Percentiles rank a stretch among this genome's conserved stretches.
Evolutionary conservation across 768 basidiomycete genomes (phyloP).

Genomic region (Leccinellum albellum): DNA sequence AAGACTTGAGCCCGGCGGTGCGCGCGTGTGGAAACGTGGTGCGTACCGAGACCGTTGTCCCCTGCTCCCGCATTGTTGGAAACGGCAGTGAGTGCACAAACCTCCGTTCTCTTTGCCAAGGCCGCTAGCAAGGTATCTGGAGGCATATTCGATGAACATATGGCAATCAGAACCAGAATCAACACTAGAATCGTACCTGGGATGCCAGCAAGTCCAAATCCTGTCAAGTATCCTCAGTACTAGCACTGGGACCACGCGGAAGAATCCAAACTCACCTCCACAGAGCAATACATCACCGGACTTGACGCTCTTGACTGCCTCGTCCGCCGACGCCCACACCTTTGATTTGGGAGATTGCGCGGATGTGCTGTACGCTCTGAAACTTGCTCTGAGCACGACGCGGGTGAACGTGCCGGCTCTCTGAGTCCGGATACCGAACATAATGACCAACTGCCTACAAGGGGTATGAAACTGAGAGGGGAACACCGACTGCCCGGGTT

Average conservation of each 20-base stretch:
- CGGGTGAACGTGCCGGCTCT: slow-evolving; percentile 12
- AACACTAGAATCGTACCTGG: slow-evolving; percentile 51
- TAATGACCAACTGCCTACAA: slow-evolving; percentile 10
- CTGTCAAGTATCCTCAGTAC: slow-evolving; percentile 35
- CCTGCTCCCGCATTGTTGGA: slow-evolving; percentile 84
- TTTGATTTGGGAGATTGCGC: slow-evolving; percentile 44
- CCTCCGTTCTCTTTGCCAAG: slow-evolving; percentile 66
- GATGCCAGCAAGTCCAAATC: slow-evolving; percentile 87
- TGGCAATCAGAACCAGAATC: too few relatives aligned
- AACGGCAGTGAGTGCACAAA: slow-evolving; percentile 74
- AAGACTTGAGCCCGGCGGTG: background rate
- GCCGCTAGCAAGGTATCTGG: slow-evolving; percentile 81
- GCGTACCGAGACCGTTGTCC: slow-evolving; percentile 64
- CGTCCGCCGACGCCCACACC: slow-evolving; percentile 78
- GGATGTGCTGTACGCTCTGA: slow-evolving; percentile 27
- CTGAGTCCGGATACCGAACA: slow-evolving; percentile 20
- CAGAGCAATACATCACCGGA: slow-evolving; percentile 76
- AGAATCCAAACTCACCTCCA: slow-evolving; percentile 55
- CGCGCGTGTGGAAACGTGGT: background rate
- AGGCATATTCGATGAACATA: background rate
- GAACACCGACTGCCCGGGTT: background rate
- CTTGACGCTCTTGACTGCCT: slow-evolving; percentile 79
- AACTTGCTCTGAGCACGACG: slow-evolving; percentile 14
- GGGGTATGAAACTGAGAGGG: background rate
- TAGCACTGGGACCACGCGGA: background rate